Evolutionary conservation across 1,284 basidiomycete species (phyloP), one percentile per base, ranked within the genome.

Genomic region (Golubevia sp.): DNA sequence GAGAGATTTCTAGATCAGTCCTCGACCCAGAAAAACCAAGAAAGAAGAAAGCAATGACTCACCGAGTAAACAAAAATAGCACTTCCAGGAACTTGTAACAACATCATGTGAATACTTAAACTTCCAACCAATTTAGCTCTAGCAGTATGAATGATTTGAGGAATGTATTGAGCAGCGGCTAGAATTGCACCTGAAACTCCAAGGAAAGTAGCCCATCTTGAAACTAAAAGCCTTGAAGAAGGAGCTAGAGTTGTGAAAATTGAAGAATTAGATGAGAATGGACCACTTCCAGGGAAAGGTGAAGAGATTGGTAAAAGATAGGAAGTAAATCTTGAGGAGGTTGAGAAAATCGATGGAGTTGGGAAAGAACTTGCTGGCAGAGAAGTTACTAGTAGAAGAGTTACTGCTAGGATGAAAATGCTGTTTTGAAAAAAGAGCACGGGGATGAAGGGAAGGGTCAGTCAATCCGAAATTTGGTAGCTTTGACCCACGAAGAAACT

Each of bases 71-170:
- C 71, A 56, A 84, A 84, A 53, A 84, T 55, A 58, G 74, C 71
- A 34, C 73, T 76, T n/a, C 82, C 82, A 2, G 82, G 82, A 25
- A 90, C 93, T 85, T 99, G 95, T 23, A 99, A 91, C 53, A 89
- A 86, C 96, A 99, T 97, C 88, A 93, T 97, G 1, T 90, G 91
- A 68, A 98, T 91, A 73, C 91, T 94, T 23, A 98, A 86, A 0
- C 94, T 93, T 8, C 94, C 95, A 6, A 98, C 95, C 5, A 95
- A 88, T 74, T 90, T 90, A 48, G 88, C 85, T 5, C 86, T 85
- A 73, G 91, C 94, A 1, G 95, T 98, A 71, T 91, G 89, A 24
- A 88, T 74, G 49, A 98, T 87, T 83, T 98, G 95, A 0, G 94
- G 95, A 0, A 90, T 87, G 76, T 97, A 97, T 84, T 98, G 94